Conservation (phyloP, 2,329 filamentous ascomycete genomes). For the Penicillium sp. region DNA sequence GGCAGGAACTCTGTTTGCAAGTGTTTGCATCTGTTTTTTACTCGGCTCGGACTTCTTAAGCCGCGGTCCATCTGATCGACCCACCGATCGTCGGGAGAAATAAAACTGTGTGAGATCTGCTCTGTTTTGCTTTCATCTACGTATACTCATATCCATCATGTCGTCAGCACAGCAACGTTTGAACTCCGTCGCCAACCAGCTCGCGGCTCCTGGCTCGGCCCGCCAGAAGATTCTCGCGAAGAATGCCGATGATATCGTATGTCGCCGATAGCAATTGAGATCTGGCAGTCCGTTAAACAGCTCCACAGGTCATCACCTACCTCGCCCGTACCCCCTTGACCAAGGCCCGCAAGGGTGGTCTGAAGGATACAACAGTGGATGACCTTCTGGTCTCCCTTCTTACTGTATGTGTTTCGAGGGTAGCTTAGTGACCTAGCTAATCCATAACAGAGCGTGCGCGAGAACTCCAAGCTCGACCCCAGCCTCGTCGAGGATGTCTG, state of each 20-base stretch:
- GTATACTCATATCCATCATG: slow-evolving; percentile 25
- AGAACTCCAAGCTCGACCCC: slow-evolving; percentile 84
- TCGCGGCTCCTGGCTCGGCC: slow-evolving; percentile 33
- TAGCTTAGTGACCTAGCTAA: background rate
- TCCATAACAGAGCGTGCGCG: slow-evolving; percentile 62
- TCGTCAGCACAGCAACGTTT: slow-evolving; percentile 43
- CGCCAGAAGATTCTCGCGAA: slow-evolving; percentile 37
- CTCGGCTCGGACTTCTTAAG: slow-evolving; percentile 3
- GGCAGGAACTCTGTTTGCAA: background rate
- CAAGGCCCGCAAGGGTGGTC: slow-evolving; percentile 43
- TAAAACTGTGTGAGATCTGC: slow-evolving; percentile 6
- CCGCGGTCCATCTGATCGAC: slow-evolving; percentile 30
- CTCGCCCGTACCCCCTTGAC: slow-evolving; percentile 43
- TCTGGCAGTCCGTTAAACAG: slow-evolving; percentile 1
- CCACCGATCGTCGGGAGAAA: slow-evolving; percentile 11
- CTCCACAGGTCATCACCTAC: slow-evolving; percentile 41
- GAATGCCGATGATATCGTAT: slow-evolving; percentile 44
- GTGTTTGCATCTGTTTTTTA: background rate
- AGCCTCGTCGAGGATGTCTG: slow-evolving; percentile 84
- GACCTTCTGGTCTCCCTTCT: slow-evolving; percentile 40
- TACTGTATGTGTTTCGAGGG: slow-evolving; percentile 29
- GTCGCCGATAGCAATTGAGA: slow-evolving; percentile 12
- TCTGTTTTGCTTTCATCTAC: background rate
- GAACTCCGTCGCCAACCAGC: slow-evolving; percentile 45
- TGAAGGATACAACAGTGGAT: slow-evolving; percentile 42